A percentile compares a stretch with the other conserved stretches of the same genome.
Evolutionary conservation across 1,139 yeast species (phyloP).

Genomic region (Debaryomycetaceae sp.): DNA sequence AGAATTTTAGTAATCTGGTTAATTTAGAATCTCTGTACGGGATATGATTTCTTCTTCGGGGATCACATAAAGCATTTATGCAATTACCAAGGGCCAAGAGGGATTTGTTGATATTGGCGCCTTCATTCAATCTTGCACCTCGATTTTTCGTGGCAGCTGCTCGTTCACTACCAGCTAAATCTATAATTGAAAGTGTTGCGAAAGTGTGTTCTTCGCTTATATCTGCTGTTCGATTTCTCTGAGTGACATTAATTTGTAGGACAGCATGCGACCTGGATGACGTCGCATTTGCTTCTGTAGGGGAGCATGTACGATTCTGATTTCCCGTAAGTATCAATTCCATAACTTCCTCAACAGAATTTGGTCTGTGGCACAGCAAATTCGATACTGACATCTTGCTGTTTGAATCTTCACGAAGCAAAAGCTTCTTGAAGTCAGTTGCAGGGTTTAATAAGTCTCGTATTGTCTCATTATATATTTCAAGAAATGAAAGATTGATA

Average conservation of each 20-base stretch:
- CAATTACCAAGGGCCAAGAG: conserved; percentile 89
- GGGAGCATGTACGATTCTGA: conserved; percentile 71
- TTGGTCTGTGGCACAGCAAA: conserved; percentile 62
- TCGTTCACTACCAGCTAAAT: conserved; percentile 91
- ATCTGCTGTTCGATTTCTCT: conserved; percentile 60
- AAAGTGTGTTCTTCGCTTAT: conserved; percentile 64
- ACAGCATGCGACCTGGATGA: conserved; percentile 95
- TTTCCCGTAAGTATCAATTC: conserved; percentile 73
- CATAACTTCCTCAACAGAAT: conserved; percentile 73
- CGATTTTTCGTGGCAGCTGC: conserved; percentile 86
- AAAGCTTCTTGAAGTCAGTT: conserved; percentile 42
- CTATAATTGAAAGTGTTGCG: conserved; percentile 83
- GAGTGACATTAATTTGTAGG: conserved; percentile 72
- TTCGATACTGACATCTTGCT: conserved; percentile 72
- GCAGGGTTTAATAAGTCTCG: conserved; percentile 69
- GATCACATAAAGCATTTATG: conserved; percentile 85
- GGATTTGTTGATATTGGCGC: conserved; percentile 89
- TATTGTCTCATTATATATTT: conserved; percentile 87
- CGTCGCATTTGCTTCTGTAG: conserved; percentile 87
- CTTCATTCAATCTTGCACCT: conserved; percentile 78
- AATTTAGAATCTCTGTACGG: conserved; percentile 90
- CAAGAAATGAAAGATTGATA: conserved; percentile 70
- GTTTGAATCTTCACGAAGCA: conserved; percentile 69
- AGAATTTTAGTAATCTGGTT: conserved; percentile 79
- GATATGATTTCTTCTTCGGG: conserved; percentile 64